Evolutionary conservation across 805 yeast genomes (phyloP), one percentile per base, ranked within the genome.

Genomic region (Starmerella stigmatis): DNA sequence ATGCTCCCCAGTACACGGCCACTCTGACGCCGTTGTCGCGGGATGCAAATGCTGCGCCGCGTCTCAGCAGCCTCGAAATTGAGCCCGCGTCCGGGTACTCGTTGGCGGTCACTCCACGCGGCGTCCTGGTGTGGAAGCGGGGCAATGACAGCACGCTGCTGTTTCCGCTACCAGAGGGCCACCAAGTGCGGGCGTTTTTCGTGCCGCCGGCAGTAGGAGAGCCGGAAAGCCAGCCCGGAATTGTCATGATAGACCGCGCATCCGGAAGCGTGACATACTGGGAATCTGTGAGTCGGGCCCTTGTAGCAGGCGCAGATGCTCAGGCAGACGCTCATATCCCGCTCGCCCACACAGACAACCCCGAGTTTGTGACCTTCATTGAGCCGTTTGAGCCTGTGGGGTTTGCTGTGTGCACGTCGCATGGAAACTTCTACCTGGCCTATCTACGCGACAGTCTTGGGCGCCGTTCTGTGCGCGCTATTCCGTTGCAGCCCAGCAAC

Each of bases 381-480:
- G 74, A 76, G 44, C 73, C 73, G 48, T 69, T 80, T 10, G 85
- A 78, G 51, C 88, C 92, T 0, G 76, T 81, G 1, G 95, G 95
- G 2, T 67, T 85, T 4, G 68, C 80, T 0, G 57, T 81, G 8
- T 74, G 86, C 7, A 85, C 96, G 0, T 74, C 82, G 3, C 65
- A 73, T 49, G 85, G 85, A 20, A 68, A 88, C 48, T 74, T 80
- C 34, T 60, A 79, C 5, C 66, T 83, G 34, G 57, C 85, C 2
- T 67, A 79, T 0, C 64, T 86, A 26, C 73, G 81, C 49, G 92
- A 86, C 60, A 68, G 74, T 38, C 68, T 74, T 28, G 89, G 94
- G 26, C 79, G 76, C 54, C 77, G 83, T 1, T 57, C 58, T 3
- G 40, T 65, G 10, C 10, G 44, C 1, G 52, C 52, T 16, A 34